phyloP scores from a whole-genome alignment of 2,329 filamentous ascomycete genomes.

The Pseudocercospora cruenta region DNA sequence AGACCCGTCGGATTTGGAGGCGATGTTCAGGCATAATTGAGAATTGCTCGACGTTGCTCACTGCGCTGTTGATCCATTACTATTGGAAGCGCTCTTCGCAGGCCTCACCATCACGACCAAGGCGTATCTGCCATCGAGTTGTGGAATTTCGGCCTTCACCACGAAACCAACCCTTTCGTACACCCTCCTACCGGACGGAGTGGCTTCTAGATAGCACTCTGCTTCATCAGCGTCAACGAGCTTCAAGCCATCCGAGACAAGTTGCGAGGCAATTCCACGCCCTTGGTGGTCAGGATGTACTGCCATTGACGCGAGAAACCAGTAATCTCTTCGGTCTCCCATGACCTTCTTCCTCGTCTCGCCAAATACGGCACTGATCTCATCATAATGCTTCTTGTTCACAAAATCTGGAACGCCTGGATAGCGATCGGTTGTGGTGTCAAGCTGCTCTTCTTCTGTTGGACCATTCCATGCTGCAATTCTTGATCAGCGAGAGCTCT shows the following conservation, averaged over 20 bases:
- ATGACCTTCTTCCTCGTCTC: constrained; percentile 8
- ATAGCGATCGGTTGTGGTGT: neutral
- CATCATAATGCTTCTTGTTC: neutral
- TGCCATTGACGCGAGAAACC: constrained; percentile 12
- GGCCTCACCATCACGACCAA: constrained; percentile 13
- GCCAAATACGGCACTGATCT: neutral
- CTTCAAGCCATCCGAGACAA: constrained; percentile 10
- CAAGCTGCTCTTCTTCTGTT: neutral
- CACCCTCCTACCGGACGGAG: constrained; percentile 5
- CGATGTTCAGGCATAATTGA: constrained; percentile 40
- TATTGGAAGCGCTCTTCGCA: neutral
- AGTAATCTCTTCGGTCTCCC: constrained; percentile 16
- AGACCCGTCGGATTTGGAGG: constrained; percentile 92
- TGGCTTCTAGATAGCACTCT: constrained; percentile 14
- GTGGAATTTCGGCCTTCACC: constrained; percentile 5
- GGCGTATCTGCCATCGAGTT: constrained; percentile 12
- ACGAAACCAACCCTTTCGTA: constrained; percentile 14
- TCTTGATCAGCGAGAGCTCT: neutral
- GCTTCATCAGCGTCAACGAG: constrained; percentile 10
- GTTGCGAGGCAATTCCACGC: constrained; percentile 8
- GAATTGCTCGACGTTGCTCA: neutral
- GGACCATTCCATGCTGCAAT: constrained; percentile 13
- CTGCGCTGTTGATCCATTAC: neutral
- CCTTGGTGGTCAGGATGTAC: constrained; percentile 19
- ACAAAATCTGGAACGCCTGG: constrained; percentile 12